A percentile compares a stretch with the other conserved stretches of the same genome.
Evolutionary conservation across 768 basidiomycete species (phyloP).

Genomic region (Tylopilus sp.): DNA sequence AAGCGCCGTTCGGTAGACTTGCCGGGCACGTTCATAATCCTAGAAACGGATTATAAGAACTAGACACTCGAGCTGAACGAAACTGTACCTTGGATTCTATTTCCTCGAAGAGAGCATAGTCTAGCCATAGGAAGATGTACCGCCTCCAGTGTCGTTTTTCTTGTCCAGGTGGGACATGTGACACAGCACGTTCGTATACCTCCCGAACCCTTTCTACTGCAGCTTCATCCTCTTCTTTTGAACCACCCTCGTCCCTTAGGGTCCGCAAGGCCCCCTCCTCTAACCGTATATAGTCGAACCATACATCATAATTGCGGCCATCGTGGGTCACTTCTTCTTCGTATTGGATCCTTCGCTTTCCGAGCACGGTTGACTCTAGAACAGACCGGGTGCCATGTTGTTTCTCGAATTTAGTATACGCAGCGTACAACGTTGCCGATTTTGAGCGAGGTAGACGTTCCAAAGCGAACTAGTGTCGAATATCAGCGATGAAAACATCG

Average conservation of each 20-base stretch:
- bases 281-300: conserved; percentile 94
- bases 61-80: background rate
- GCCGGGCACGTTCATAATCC: conserved; percentile 82
- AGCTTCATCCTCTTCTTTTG: conserved; percentile 63
- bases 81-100: conserved; percentile 78
- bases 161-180: conserved; percentile 89
- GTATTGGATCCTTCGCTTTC: conserved; percentile 97
- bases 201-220: conserved; percentile 74
- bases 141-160: conserved; percentile 93
- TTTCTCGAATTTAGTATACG: conserved; percentile 98
- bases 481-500: background rate
- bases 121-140: conserved; percentile 90
- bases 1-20: conserved; percentile 89
- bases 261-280: conserved; percentile 87
- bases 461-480: conserved; percentile 75
- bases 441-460: conserved; percentile 90
- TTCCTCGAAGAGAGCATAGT: conserved; percentile 97
- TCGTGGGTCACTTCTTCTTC: conserved; percentile 94
- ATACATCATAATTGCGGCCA: conserved; percentile 92
- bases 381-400: conserved; percentile 89
- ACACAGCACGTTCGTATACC: conserved; percentile 92
- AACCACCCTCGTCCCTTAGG: conserved; percentile 70
- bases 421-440: conserved; percentile 80
- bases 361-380: conserved; percentile 90
- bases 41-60: conserved; percentile 28